Base-by-base conservation (phyloP, 352 stramenopile genomes). In the Globisporangium uncinulatum region DNA sequence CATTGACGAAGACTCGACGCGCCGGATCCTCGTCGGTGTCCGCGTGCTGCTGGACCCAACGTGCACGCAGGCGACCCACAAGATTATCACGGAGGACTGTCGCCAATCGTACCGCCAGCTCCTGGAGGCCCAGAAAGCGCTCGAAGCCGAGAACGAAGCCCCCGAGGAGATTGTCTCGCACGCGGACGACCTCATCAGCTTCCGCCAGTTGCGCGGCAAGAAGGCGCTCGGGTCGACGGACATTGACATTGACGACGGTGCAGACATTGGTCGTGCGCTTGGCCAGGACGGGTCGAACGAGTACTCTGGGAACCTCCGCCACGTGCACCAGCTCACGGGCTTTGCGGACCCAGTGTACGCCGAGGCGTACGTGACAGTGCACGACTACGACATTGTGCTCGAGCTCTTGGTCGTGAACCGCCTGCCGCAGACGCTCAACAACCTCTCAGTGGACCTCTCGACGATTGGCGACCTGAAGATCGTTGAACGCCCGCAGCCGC, bases 381-480 rank as follows among this genome's bases (percentile, higher is more conserved):
- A 99, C 69, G 97, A 99, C 65, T 99, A 99, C 70, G 98, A 99
- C 78, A 99, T 99, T 76, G 88, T 99, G 62, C 79, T 99, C 54
- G 95, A 99, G 69, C 98, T 99, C 63, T 70, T 99, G 51, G 89
- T 99, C 24, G 98, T 99, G 53, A 99, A 99, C 76, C 94, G 97
- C 45, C 97, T 98, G 57, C 89, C 96, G 48, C 92, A 98, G 67
- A 99, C 97, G 15, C 79, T 99, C 39, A 98, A 96, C 57, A 99
- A 99, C 69, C 71, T 99, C 31, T 98, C 89, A 36, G 95, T 99
- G 24, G 98, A 99, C 68, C 74, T 99, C 36, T 98, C 92, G 47
- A 99, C 97, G 8, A 99, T 99, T 67, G 97, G 97, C 51, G 97
- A 99, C 66, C 91, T 99, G 65, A 99, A 99, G 80, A 96, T 99